Evolutionary conservation across 169 alveolate genomes (phyloP).

Genomic region (Plasmodium vinckei): DNA sequence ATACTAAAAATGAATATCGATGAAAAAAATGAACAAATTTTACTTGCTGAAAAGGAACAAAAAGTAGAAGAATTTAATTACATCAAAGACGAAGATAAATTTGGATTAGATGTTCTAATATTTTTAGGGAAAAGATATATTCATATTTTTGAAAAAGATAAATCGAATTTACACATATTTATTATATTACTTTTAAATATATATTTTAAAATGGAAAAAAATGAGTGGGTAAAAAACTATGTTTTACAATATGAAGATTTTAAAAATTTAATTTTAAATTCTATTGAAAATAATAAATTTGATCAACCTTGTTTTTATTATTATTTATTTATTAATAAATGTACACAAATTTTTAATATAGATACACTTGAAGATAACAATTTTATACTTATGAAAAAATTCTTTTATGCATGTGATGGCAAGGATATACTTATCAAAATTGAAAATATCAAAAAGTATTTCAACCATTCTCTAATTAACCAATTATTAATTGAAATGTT

Average conservation of each 20-base stretch:
- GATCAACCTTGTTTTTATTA: slow-evolving; percentile 62
- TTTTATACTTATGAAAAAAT: slow-evolving; percentile 27
- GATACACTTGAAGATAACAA: slow-evolving; percentile 15
- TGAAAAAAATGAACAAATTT: neutral
- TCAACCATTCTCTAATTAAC: slow-evolving; percentile 11
- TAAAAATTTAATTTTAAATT: slow-evolving; percentile 21
- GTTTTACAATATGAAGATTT: slow-evolving; percentile 30
- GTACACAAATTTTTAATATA: slow-evolving; percentile 12
- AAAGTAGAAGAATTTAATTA: neutral
- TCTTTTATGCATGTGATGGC: neutral
- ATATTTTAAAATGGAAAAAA: slow-evolving; percentile 58
- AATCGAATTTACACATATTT: slow-evolving; percentile 31
- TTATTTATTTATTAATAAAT: slow-evolving; percentile 35
- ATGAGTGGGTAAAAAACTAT: slow-evolving; percentile 25
- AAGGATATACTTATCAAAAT: slow-evolving; percentile 8
- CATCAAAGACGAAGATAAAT: slow-evolving; percentile 50
- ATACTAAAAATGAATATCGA: slow-evolving; percentile 31
- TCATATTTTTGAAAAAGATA: slow-evolving; percentile 30
- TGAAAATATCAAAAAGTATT: neutral
- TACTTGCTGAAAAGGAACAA: neutral
- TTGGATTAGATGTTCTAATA: slow-evolving; percentile 43
- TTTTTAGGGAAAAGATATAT: slow-evolving; percentile 52
- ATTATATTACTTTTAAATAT: slow-evolving; percentile 42
- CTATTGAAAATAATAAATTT: slow-evolving; percentile 13
- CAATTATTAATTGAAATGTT: slow-evolving; percentile 14